Base-by-base conservation (phyloP, 164 flowering plant species). In the Saururus chinensis region DNA sequence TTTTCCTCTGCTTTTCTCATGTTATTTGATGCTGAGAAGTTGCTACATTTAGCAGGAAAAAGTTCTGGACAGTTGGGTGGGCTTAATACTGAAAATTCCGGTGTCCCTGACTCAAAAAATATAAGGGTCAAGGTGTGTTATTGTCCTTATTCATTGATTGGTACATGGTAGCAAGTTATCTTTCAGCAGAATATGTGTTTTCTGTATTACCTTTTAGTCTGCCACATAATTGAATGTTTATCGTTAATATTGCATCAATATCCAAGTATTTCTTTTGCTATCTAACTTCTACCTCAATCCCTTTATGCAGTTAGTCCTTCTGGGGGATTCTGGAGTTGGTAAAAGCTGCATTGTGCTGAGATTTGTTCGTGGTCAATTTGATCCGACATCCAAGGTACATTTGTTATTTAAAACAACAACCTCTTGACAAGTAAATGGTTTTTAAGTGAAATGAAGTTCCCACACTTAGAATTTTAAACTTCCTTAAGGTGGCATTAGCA, bases 281-380 rank as follows among this genome's bases (percentile, higher is more conserved):
- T 24, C 21, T 55, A 11, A 13, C 14, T 24, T 12, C 16, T 10
- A 9, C 9, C 35, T 23, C 16, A 16, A 23, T 23, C 19, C 7
- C 2, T 21, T 6, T 11, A 41, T 79, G 62, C 84, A 95, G 99
- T 80, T 95, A 70, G 97, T 95, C 40, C 74, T 95, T 14, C 74
- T 95, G 64, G 99, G 99, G 63, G 97, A 91, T 81, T 95, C 99
- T 68, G 99, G 99, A 64, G 99, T 95, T 64, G 99, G 99, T 51
- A 95, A 95, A 78, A 95, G 97, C 73, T 95, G 99, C 73, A 95
- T 95, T 64, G 99, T 95, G 70, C 96, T 95, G 66, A 93, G 99
- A 45, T 91, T 95, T 79, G 99, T 95, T 70, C 96, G 99, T 63
- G 99, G 99, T 62, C 99, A 91, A 70, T 95, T 95, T 84, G 99